Percentiles rank a stretch among this genome's conserved stretches.
Conservation (phyloP, 306 rosid genomes). For the Abrus precatorius region DNA sequence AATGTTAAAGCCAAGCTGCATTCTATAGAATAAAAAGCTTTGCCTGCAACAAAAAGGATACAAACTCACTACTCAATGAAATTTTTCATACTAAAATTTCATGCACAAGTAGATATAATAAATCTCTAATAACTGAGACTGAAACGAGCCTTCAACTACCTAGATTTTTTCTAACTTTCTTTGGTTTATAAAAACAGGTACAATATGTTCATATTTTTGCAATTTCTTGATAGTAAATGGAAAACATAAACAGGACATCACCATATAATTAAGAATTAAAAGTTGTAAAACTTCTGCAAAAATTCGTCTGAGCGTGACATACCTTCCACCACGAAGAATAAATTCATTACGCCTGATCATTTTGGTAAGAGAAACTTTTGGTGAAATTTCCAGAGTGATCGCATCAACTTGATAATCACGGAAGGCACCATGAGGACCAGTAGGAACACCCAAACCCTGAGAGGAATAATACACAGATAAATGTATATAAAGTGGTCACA, state of each 20-base stretch:
- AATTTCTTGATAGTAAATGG: conserved; percentile 10
- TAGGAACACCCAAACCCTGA: conserved; percentile 94
- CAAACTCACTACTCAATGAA: conserved; percentile 21
- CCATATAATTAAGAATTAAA: background rate
- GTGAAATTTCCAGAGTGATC: conserved; percentile 83
- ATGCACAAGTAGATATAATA: conserved; percentile 16
- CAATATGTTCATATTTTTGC: conserved; percentile 10
- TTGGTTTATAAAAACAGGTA: conserved; percentile 4
- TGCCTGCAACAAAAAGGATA: conserved; percentile 12
- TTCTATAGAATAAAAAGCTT: conserved; percentile 11
- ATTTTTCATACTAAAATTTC: background rate
- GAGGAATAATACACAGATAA: conserved; percentile 40
- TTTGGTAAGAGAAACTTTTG: conserved; percentile 65
- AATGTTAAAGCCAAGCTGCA: conserved; percentile 38
- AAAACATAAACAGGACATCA: conserved; percentile 17
- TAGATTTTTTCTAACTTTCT: background rate
- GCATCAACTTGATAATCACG: conserved; percentile 99
- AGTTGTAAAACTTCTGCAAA: conserved; percentile 26
- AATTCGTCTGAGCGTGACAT: conserved; percentile 48
- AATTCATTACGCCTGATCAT: conserved; percentile 69
- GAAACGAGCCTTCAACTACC: conserved; percentile 25
- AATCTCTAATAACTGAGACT: background rate
- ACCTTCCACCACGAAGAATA: conserved; percentile 86
- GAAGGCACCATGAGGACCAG: conserved; percentile 96
- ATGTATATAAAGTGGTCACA: background rate